Conservation (phyloP, 2,329 filamentous ascomycete genomes). For the Colletotrichum tropicicola region DNA sequence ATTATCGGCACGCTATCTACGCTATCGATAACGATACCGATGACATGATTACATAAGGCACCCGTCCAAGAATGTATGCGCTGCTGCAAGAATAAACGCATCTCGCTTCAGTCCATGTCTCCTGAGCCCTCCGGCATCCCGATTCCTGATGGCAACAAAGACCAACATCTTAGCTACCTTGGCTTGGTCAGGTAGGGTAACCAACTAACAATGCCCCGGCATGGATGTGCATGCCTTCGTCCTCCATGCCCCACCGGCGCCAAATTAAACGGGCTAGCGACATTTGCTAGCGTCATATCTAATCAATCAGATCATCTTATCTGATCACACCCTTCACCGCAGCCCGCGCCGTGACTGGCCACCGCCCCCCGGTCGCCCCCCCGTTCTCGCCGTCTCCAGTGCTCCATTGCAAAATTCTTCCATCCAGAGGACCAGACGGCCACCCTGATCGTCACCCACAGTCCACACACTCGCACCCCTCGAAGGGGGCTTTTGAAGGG, state of each 20-base stretch:
- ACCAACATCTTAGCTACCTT: no score
- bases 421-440: not conserved
- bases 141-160: no score
- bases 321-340: constrained; percentile 25
- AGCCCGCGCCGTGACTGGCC: constrained; percentile 11
- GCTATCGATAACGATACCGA: not conserved
- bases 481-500: no score
- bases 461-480: no score
- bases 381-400: not conserved
- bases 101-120: no score
- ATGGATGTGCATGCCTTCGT: no score
- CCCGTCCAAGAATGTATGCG: no score
- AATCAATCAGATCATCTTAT: constrained; percentile 31
- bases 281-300: constrained; percentile 26
- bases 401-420: constrained; percentile 26
- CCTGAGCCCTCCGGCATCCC: no score
- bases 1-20: not conserved
- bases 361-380: constrained; percentile 10
- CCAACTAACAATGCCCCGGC: no score
- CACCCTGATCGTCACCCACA: constrained; percentile 9
- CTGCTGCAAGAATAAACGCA: no score
- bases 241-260: not conserved
- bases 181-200: no score
- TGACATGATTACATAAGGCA: no score
- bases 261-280: constrained; percentile 20